Percentiles rank a stretch among this genome's conserved stretches.
Conservation (phyloP, 306 rosid species). For the Vigna unguiculata region DNA sequence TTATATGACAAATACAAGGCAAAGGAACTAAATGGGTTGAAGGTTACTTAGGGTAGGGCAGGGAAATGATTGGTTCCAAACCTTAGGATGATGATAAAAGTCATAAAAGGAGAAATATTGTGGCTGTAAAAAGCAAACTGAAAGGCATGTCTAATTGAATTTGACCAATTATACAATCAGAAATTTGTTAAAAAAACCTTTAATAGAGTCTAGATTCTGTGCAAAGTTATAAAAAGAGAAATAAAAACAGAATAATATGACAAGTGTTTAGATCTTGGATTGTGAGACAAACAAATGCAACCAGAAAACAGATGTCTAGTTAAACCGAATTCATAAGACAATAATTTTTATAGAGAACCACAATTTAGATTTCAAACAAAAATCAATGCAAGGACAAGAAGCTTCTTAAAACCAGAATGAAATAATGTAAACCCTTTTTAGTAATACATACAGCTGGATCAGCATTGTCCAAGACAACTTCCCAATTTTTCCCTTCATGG, state of each 20-base stretch:
- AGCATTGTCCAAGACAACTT: slow-evolving; percentile 74
- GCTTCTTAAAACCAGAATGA: slow-evolving; percentile 31
- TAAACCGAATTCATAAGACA: slow-evolving; percentile 11
- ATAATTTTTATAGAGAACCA: slow-evolving; percentile 28
- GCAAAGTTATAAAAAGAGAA: slow-evolving; percentile 25
- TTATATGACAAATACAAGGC: neutral
- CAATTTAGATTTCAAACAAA: neutral
- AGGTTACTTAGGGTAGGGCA: neutral
- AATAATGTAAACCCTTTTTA: slow-evolving; percentile 42
- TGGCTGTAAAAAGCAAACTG: neutral
- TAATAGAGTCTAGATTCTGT: neutral
- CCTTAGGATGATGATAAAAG: neutral
- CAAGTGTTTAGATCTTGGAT: slow-evolving; percentile 34
- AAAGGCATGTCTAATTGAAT: neutral
- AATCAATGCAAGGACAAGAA: slow-evolving; percentile 14
- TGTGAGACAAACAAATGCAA: slow-evolving; percentile 10
- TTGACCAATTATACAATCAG: slow-evolving; percentile 8
- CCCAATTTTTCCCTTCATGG: slow-evolving; percentile 85
- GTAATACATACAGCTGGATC: slow-evolving; percentile 61
- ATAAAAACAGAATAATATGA: slow-evolving; percentile 29
- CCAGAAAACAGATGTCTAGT: neutral
- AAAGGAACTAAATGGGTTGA: slow-evolving; percentile 4
- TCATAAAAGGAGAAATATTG: neutral
- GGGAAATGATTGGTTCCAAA: neutral
- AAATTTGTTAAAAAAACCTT: slow-evolving; percentile 26